phyloP scores from a whole-genome alignment of 345 rosid species.

The Ceriops zippeliana region DNA sequence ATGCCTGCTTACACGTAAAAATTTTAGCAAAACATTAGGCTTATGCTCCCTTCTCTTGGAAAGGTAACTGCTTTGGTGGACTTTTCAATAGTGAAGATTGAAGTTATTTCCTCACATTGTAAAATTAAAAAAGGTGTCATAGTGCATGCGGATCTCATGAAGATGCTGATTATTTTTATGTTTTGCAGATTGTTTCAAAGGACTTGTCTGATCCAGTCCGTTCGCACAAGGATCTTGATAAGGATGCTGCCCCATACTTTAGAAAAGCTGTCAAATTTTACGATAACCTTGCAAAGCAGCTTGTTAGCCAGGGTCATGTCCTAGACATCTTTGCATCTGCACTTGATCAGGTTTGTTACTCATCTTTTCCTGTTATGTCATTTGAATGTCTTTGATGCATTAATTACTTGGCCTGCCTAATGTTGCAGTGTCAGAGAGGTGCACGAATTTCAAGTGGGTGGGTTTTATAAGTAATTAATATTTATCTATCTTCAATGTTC shows the following conservation, averaged over 20 bases:
- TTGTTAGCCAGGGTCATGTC: slow-evolving; percentile 95
- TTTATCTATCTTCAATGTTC: background rate
- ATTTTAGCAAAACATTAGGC: too few species aligned
- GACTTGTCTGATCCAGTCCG: slow-evolving; percentile 98
- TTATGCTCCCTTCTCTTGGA: too few species aligned
- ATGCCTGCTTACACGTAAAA: too few species aligned
- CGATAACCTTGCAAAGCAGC: slow-evolving; percentile 86
- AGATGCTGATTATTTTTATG: slow-evolving; percentile 12
- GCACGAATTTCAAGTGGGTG: background rate
- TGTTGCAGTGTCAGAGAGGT: background rate
- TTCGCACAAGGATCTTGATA: slow-evolving; percentile 98
- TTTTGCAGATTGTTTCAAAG: slow-evolving; percentile 86
- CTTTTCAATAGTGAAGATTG: too few species aligned
- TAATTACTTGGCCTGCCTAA: background rate
- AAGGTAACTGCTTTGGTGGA: too few species aligned
- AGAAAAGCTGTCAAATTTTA: slow-evolving; percentile 94
- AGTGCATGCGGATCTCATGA: background rate
- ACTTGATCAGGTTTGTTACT: slow-evolving; percentile 73
- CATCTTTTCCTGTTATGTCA: slow-evolving; percentile 3
- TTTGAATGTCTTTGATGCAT: background rate
- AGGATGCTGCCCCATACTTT: slow-evolving; percentile 96
- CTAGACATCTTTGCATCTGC: slow-evolving; percentile 98
- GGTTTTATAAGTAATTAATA: background rate
- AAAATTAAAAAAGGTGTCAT: too few species aligned
- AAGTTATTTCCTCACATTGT: too few species aligned